A percentile compares a stretch with the other conserved stretches of the same genome.
These are phyloP conservation scores for Verbascum thapsus DNA, from an alignment of 257 asterid species.

Conservation along the genomic window DNA sequence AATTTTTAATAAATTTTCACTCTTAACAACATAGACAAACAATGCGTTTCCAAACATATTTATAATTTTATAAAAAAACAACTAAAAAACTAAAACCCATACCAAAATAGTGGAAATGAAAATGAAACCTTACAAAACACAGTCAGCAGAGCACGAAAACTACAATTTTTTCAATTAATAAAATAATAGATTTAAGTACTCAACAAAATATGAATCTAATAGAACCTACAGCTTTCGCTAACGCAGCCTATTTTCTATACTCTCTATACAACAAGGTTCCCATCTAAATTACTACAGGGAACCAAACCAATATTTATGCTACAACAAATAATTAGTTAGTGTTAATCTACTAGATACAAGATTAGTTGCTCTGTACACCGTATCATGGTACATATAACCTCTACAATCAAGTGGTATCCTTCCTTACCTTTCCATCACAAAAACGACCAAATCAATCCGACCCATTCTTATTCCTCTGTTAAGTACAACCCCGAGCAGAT, in stretches of 20 bases:
- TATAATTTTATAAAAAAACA: too few relatives aligned
- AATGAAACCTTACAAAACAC: background rate
- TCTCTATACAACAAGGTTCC: constrained; percentile 62
- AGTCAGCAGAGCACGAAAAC: background rate
- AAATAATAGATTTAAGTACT: constrained; percentile 15
- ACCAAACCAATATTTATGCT: constrained; percentile 45
- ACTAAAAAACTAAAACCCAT: too few relatives aligned
- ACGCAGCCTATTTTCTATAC: constrained; percentile 38
- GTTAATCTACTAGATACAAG: constrained; percentile 52
- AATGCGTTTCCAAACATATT: too few relatives aligned
- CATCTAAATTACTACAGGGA: constrained; percentile 38
- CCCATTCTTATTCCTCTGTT: constrained; percentile 27
- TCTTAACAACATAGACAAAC: too few relatives aligned
- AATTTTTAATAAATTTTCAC: too few relatives aligned
- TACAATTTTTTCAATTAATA: constrained; percentile 7
- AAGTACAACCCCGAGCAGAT: constrained; percentile 8
- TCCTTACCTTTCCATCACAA: too few relatives aligned
- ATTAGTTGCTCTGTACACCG: constrained; percentile 63
- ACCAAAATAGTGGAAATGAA: too few relatives aligned
- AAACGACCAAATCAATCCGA: constrained; percentile 24
- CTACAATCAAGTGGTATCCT: too few relatives aligned
- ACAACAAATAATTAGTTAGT: constrained; percentile 59
- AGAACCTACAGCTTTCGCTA: constrained; percentile 40
- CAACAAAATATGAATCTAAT: constrained; percentile 15
- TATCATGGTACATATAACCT: constrained; percentile 39